Conservation (phyloP, 805 yeast species). For the Cyberlindnera sargentensis region DNA sequence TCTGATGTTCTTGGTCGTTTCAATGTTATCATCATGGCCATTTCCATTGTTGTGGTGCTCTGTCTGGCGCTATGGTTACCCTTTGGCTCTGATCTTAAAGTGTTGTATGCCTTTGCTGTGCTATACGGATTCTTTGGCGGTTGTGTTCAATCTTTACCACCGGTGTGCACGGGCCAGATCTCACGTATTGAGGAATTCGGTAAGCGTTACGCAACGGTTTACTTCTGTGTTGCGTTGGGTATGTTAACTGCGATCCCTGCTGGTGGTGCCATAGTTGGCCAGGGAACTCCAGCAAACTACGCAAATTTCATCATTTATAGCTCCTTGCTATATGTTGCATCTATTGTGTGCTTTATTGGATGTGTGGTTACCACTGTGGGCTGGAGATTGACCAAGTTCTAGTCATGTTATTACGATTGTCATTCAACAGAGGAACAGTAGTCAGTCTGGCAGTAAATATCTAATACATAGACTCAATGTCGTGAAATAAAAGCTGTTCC, state of each 20-base stretch:
- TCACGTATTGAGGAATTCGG: slow-evolving; percentile 50
- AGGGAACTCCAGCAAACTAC: slow-evolving; percentile 27
- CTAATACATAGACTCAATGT: too few species aligned
- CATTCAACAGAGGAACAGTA: too few species aligned
- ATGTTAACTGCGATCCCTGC: slow-evolving; percentile 42
- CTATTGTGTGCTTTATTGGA: slow-evolving; percentile 30
- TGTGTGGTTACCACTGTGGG: slow-evolving; percentile 42
- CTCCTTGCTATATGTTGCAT: slow-evolving; percentile 32
- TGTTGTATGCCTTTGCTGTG: slow-evolving; percentile 37
- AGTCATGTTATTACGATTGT: not conserved
- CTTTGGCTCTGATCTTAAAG: slow-evolving; percentile 30
- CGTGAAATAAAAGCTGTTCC: too few species aligned
- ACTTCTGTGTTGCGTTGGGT: slow-evolving; percentile 48
- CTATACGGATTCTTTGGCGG: slow-evolving; percentile 52
- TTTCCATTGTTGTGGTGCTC: slow-evolving; percentile 21
- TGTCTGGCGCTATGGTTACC: slow-evolving; percentile 37
- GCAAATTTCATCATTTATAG: slow-evolving; percentile 38
- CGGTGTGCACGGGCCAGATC: slow-evolving; percentile 53
- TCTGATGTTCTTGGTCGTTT: slow-evolving; percentile 45
- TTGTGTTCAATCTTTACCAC: slow-evolving; percentile 48
- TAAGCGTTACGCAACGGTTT: slow-evolving; percentile 49
- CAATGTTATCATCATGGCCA: slow-evolving; percentile 39
- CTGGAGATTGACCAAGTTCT: slow-evolving; percentile 28
- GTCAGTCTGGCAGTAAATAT: too few species aligned
- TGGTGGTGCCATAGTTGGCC: slow-evolving; percentile 40